Conservation (phyloP, 768 basidiomycete genomes). For the Coprinellus micaceus region DNA sequence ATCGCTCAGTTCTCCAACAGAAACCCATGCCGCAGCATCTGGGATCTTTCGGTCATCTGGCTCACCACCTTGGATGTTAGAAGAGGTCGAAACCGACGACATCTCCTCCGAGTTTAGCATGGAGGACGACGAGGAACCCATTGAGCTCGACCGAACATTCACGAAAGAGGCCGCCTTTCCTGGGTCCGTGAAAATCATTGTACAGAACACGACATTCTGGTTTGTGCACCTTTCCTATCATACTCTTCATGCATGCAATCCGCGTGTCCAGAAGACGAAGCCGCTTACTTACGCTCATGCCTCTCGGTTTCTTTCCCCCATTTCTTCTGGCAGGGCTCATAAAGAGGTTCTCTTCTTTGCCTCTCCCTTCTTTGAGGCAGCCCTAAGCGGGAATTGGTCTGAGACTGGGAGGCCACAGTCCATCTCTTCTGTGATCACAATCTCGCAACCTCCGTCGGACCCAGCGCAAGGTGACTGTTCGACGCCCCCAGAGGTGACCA, state of each 20-base stretch:
- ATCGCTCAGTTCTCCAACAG: conserved; percentile 77
- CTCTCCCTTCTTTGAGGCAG: conserved; percentile 93
- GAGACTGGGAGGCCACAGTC: conserved; percentile 77
- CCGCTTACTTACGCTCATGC: conserved; percentile 1
- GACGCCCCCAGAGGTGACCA: conserved; percentile 52
- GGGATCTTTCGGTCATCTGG: conserved; percentile 81
- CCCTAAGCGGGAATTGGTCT: conserved; percentile 88
- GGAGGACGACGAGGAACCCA: conserved; percentile 63
- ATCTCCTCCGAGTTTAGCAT: conserved; percentile 65
- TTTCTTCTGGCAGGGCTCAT: conserved; percentile 60
- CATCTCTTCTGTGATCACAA: conserved; percentile 80
- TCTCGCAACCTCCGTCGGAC: conserved; percentile 66
- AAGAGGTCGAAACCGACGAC: conserved; percentile 71
- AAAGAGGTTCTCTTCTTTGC: conserved; percentile 89
- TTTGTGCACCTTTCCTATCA: conserved; percentile 32
- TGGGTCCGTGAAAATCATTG: conserved; percentile 87
- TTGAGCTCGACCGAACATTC: conserved; percentile 82
- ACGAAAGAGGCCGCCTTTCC: conserved; percentile 63
- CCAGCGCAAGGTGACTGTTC: conserved; percentile 48
- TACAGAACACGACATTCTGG: conserved; percentile 90
- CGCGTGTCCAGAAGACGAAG: not conserved
- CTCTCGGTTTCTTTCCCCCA: conserved; percentile 6
- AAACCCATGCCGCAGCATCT: conserved; percentile 83
- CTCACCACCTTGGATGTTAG: conserved; percentile 76
- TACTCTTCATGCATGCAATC: not conserved